Percentiles rank a stretch among this genome's conserved stretches.
phyloP scores from a whole-genome alignment of 306 rosid genomes.

The Casuarina glauca region DNA sequence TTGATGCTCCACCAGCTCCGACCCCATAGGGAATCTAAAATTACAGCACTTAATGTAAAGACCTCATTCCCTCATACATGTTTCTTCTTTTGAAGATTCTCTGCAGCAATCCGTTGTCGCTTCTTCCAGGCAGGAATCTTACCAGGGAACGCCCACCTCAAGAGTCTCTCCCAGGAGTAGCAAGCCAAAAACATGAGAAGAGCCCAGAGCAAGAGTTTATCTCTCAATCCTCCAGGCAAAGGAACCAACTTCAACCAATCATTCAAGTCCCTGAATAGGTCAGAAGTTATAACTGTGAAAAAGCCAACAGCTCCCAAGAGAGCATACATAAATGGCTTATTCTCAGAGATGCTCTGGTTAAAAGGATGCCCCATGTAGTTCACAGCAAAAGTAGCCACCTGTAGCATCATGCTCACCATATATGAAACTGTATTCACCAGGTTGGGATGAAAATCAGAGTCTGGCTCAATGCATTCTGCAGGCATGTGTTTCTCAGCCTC shows the following conservation, averaged over 20 bases:
- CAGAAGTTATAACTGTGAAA: constrained; percentile 85
- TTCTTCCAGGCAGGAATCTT: constrained; percentile 88
- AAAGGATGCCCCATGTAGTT: constrained; percentile 99
- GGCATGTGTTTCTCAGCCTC: constrained; percentile 98
- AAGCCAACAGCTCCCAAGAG: constrained; percentile 69
- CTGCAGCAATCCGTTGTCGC: constrained; percentile 67
- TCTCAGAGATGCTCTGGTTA: constrained; percentile 92
- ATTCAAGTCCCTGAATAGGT: constrained; percentile 76
- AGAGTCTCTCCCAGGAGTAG: constrained; percentile 85
- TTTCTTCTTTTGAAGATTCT: constrained; percentile 73
- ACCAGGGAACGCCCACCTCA: constrained; percentile 93
- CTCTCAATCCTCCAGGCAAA: constrained; percentile 76
- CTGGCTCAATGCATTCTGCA: constrained; percentile 94
- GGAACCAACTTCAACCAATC: constrained; percentile 93
- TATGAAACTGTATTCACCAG: constrained; percentile 96
- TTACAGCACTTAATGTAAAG: constrained; percentile 10
- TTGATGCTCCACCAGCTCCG: constrained; percentile 4
- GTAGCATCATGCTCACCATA: constrained; percentile 99
- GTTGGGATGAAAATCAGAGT: constrained; percentile 88
- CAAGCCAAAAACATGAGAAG: constrained; percentile 72
- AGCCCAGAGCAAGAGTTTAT: constrained; percentile 88
- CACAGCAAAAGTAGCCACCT: constrained; percentile 99
- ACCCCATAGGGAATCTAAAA: constrained; percentile 19
- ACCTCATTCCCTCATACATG: constrained; percentile 40
- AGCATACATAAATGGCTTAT: constrained; percentile 81